Evolutionary conservation across 768 basidiomycete genomes (phyloP).

Genomic region (Galerina marginata): DNA sequence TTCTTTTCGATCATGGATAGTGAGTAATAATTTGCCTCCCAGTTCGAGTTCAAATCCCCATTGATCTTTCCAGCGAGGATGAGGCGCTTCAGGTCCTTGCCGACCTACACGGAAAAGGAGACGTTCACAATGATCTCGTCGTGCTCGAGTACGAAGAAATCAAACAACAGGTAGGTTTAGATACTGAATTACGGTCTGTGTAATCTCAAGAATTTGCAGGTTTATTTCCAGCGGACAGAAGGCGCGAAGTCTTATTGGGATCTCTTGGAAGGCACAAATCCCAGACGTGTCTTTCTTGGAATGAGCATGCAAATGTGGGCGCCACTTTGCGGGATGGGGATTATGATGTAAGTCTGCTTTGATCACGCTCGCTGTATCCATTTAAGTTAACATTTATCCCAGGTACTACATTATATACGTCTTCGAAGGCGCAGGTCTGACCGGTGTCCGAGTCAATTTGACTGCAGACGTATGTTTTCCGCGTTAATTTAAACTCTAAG

Average conservation of each 20-base stretch:
- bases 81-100: conserved; percentile 77
- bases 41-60: background rate
- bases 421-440: conserved; percentile 77
- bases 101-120: conserved; percentile 73
- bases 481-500: background rate
- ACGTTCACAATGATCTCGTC: conserved; percentile 62
- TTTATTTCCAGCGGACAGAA: conserved; percentile 67
- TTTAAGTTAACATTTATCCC: background rate
- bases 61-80: conserved; percentile 40
- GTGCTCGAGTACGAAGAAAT: conserved; percentile 76
- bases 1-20: conserved; percentile 68
- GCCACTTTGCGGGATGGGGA: conserved; percentile 80
- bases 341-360: conserved; percentile 83
- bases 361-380: too few relatives aligned
- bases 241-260: conserved; percentile 76
- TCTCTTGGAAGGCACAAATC: conserved; percentile 66
- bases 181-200: background rate
- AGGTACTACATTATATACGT: conserved; percentile 75
- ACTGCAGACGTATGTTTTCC: conserved; percentile 57
- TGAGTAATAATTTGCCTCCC: conserved; percentile 24
- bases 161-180: conserved; percentile 42
- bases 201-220: conserved; percentile 22
- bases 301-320: conserved; percentile 79
- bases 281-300: conserved; percentile 75
- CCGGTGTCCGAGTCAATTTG: conserved; percentile 72